Conservation (phyloP, 1,284 basidiomycete species). For the Fomitopsis schrenkii region DNA sequence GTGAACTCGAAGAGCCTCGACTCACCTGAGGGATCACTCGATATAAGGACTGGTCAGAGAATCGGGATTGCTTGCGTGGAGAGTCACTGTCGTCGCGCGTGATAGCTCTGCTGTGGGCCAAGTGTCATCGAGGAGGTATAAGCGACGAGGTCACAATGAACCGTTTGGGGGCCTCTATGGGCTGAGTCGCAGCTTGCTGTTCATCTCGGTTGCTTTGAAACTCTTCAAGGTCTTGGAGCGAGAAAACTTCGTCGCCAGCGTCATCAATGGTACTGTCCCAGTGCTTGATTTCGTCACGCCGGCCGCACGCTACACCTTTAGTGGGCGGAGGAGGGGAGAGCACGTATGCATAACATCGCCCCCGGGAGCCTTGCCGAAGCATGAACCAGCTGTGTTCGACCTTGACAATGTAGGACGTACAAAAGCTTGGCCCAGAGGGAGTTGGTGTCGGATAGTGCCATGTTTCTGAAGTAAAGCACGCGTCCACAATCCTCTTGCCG, state of each 20-base stretch:
- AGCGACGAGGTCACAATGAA: too few species aligned
- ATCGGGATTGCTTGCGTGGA: constrained; percentile 6
- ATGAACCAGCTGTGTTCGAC: background rate
- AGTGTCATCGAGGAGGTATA: too few species aligned
- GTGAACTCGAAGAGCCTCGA: background rate
- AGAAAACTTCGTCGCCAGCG: constrained; percentile 6
- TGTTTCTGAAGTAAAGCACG: background rate
- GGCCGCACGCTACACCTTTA: too few species aligned
- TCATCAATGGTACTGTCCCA: constrained; percentile 7
- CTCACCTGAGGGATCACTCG: constrained; percentile 9
- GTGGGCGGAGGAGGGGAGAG: background rate
- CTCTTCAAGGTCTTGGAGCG: constrained; percentile 13
- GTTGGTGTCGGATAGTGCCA: background rate
- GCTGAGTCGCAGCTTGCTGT: too few species aligned
- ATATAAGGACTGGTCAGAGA: constrained; percentile 6
- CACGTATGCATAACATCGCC: background rate
- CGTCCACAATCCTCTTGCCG: background rate
- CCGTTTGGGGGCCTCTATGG: too few species aligned
- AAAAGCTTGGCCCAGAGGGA: background rate
- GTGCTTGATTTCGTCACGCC: background rate
- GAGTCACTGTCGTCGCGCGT: background rate
- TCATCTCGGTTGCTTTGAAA: constrained; percentile 5
- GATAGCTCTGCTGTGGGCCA: too few species aligned
- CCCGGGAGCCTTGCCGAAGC: background rate
- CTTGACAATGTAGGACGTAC: background rate